Evolutionary conservation across 2,329 filamentous ascomycete species (phyloP).

Genomic region (Chrysoporthe deuterocubensis): DNA sequence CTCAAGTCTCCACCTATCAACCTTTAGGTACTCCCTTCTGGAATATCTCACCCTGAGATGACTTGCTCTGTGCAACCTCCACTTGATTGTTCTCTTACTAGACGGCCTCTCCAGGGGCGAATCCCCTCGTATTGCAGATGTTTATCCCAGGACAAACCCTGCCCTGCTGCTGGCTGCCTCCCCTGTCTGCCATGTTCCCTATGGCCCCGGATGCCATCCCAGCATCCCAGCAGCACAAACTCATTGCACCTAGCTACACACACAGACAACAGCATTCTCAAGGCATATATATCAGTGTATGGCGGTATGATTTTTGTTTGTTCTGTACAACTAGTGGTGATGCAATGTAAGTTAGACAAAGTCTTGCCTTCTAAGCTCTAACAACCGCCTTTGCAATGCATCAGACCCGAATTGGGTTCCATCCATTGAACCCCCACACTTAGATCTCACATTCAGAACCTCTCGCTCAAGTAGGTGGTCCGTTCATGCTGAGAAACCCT

Average conservation of each 20-base stretch:
- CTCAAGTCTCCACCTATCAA: too few species aligned
- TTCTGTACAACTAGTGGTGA: conserved; percentile 9
- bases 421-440: neutral
- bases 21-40: too few species aligned
- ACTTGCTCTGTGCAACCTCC: neutral
- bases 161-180: too few species aligned
- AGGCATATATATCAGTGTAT: neutral
- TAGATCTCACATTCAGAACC: neutral
- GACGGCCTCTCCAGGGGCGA: too few species aligned
- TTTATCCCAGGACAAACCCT: too few species aligned
- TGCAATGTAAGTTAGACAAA: conserved; percentile 13
- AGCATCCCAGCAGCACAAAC: neutral
- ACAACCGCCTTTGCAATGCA: neutral
- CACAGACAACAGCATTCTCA: neutral
- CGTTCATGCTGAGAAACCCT: neutral
- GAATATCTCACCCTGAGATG: neutral
- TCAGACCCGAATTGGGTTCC: neutral
- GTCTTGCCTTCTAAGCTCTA: conserved; percentile 15
- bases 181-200: too few species aligned
- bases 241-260: neutral
- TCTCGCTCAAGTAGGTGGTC: neutral
- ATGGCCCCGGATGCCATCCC: neutral
- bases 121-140: too few species aligned
- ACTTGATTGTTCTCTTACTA: too few species aligned
- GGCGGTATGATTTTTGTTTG: neutral